Evolutionary conservation across 2,329 filamentous ascomycete species (phyloP).

Genomic region (Bertia moriformis): DNA sequence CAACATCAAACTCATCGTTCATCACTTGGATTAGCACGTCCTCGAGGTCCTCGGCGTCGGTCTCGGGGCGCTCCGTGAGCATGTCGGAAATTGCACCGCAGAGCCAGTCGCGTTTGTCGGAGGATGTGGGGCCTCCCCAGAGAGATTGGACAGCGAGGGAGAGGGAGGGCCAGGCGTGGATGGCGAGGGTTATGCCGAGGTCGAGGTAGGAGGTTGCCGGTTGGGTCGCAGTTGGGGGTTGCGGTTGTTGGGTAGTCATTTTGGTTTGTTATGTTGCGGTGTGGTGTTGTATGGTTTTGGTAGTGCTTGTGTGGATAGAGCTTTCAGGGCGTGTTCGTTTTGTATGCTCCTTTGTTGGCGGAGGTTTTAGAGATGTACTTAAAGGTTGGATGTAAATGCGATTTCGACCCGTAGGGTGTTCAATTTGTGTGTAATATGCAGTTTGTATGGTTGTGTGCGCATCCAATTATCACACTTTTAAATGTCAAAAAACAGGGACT

Average conservation of each 20-base stretch:
- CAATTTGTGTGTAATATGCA: not conserved
- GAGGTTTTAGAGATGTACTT: not conserved
- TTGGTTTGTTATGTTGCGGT: not conserved
- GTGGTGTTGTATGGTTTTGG: not conserved
- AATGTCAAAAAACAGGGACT: not conserved
- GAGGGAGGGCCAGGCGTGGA: slow-evolving; percentile 45
- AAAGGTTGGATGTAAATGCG: not conserved
- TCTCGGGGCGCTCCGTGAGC: slow-evolving; percentile 32
- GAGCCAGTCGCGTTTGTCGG: slow-evolving; percentile 53
- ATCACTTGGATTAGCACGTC: slow-evolving; percentile 45
- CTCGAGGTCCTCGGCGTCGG: slow-evolving; percentile 43
- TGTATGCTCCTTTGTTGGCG: no score
- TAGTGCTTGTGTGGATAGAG: not conserved
- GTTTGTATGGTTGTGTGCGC: not conserved
- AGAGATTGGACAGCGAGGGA: slow-evolving; percentile 41
- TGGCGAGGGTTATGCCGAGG: slow-evolving; percentile 41
- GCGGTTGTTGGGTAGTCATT: not conserved
- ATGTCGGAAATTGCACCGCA: slow-evolving; percentile 47
- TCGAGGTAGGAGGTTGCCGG: slow-evolving; percentile 29
- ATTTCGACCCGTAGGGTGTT: not conserved
- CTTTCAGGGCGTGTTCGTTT: no score
- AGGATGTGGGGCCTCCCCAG: slow-evolving; percentile 44
- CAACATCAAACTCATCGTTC: slow-evolving; percentile 49
- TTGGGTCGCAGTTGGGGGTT: slow-evolving; percentile 5
- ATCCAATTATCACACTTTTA: not conserved